Percentiles rank a stretch among this genome's conserved stretches.
Evolutionary conservation across 1,139 yeast genomes (phyloP).

Genomic region (Yamadazyma jaroonii): DNA sequence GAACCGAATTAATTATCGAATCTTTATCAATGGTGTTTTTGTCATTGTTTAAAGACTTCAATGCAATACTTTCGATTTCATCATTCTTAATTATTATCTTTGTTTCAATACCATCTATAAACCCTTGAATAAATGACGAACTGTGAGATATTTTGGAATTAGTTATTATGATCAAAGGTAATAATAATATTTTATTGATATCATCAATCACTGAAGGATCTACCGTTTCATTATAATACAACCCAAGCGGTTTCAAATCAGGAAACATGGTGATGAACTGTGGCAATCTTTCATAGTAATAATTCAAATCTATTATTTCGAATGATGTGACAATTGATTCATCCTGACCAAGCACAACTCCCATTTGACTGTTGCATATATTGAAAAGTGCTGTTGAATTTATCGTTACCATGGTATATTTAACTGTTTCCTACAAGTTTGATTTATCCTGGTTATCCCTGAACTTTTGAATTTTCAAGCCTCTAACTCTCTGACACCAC

Average conservation of each 20-base stretch:
- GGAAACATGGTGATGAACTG: conserved; percentile 30
- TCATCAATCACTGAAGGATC: background rate
- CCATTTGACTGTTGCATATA: conserved; percentile 21
- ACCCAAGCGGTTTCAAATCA: conserved; percentile 25
- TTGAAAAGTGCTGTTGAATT: conserved; percentile 30
- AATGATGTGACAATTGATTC: conserved; percentile 19
- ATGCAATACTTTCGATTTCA: conserved; percentile 14
- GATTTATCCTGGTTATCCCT: no score
- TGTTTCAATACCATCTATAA: conserved; percentile 1
- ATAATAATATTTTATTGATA: background rate
- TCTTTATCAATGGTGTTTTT: conserved; percentile 1
- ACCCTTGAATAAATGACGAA: conserved; percentile 5
- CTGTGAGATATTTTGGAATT: background rate
- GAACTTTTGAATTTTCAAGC: no score
- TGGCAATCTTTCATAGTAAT: conserved; percentile 21
- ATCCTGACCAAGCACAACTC: conserved; percentile 27
- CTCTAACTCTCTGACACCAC: no score
- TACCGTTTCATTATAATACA: conserved; percentile 17
- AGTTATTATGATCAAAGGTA: background rate
- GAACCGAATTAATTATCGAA: conserved; percentile 8
- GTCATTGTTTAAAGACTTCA: conserved; percentile 5
- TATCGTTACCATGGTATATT: conserved; percentile 12
- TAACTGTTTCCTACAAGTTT: no score
- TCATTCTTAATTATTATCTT: conserved; percentile 11
- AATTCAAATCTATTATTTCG: conserved; percentile 27